Conservation (phyloP, 331 rosid species). For the Erythrophleum ivorense region DNA sequence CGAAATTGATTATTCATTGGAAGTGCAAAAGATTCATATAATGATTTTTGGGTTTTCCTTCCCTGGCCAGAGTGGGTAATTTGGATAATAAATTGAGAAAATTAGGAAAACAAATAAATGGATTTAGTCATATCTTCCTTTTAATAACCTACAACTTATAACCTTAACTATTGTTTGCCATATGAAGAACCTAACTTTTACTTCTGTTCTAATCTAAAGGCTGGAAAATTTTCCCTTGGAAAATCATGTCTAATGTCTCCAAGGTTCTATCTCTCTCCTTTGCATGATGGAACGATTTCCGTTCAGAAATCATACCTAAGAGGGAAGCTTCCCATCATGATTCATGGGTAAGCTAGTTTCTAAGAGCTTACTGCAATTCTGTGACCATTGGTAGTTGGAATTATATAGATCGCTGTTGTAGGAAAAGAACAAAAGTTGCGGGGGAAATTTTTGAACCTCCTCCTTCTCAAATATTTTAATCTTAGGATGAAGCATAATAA, state of each 20-base stretch:
- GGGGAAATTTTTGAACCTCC: constrained; percentile 6
- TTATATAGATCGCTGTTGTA: constrained; percentile 13
- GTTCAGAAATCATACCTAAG: constrained; percentile 5
- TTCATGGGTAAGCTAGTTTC: constrained; percentile 19
- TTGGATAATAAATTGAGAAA: constrained; percentile 22
- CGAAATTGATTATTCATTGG: background rate
- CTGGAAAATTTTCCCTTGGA: constrained; percentile 21
- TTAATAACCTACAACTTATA: background rate
- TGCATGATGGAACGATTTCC: constrained; percentile 3
- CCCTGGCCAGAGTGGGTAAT: background rate
- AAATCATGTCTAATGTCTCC: constrained; percentile 16
- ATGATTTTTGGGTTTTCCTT: background rate
- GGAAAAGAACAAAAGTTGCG: constrained; percentile 9
- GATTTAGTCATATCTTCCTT: background rate
- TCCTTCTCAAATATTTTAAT: constrained; percentile 34
- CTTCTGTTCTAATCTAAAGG: constrained; percentile 23
- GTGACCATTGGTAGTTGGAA: background rate
- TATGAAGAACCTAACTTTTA: constrained; percentile 26
- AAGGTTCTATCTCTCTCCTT: constrained; percentile 11
- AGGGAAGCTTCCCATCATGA: constrained; percentile 25
- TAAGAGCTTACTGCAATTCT: constrained; percentile 15
- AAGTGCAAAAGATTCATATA: constrained; percentile 17
- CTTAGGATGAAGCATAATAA: constrained; percentile 28
- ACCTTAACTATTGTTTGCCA: background rate
- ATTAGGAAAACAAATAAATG: too few species aligned